Evolutionary conservation across 2,329 filamentous ascomycete genomes (phyloP).

Genomic region (Xylaria polymorpha): DNA sequence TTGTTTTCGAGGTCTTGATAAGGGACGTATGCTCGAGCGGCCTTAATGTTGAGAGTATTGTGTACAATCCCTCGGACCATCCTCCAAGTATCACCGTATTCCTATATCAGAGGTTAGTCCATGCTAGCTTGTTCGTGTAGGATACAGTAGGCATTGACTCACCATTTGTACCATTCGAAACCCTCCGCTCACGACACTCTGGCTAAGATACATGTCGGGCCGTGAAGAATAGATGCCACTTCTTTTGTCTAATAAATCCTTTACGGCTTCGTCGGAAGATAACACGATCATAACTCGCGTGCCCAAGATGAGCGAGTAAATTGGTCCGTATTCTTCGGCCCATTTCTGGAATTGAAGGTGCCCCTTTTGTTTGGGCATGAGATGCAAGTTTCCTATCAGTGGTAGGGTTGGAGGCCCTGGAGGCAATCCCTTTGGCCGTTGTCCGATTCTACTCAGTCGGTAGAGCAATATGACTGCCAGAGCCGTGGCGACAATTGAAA

Average conservation of each 20-base stretch:
- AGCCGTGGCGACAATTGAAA: not conserved
- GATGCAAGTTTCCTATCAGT: slow-evolving; percentile 63
- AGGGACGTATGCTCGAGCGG: slow-evolving; percentile 59
- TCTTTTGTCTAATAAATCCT: slow-evolving; percentile 63
- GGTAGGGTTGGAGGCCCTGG: slow-evolving; percentile 64
- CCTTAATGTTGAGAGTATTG: slow-evolving; percentile 57
- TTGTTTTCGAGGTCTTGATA: slow-evolving; percentile 67
- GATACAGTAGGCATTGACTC: not conserved
- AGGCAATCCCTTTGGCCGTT: slow-evolving; percentile 53
- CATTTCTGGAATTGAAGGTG: slow-evolving; percentile 64
- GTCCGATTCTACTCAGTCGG: slow-evolving; percentile 38
- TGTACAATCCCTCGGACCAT: slow-evolving; percentile 54
- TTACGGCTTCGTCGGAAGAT: slow-evolving; percentile 57
- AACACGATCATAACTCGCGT: slow-evolving; percentile 61
- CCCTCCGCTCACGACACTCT: slow-evolving; percentile 47
- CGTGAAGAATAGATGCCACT: slow-evolving; percentile 63
- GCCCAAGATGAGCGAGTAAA: slow-evolving; percentile 64
- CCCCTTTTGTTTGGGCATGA: slow-evolving; percentile 56
- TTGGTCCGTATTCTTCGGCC: slow-evolving; percentile 63
- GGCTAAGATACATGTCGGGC: slow-evolving; percentile 57
- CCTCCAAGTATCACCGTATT: slow-evolving; percentile 48
- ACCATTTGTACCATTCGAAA: slow-evolving; percentile 40
- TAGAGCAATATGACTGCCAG: slow-evolving; percentile 22
- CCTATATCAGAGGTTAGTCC: slow-evolving; percentile 21
- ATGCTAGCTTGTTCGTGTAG: too few species aligned